Evolutionary conservation across 1,284 basidiomycete species (phyloP).

Genomic region (Stereum hirsutum): DNA sequence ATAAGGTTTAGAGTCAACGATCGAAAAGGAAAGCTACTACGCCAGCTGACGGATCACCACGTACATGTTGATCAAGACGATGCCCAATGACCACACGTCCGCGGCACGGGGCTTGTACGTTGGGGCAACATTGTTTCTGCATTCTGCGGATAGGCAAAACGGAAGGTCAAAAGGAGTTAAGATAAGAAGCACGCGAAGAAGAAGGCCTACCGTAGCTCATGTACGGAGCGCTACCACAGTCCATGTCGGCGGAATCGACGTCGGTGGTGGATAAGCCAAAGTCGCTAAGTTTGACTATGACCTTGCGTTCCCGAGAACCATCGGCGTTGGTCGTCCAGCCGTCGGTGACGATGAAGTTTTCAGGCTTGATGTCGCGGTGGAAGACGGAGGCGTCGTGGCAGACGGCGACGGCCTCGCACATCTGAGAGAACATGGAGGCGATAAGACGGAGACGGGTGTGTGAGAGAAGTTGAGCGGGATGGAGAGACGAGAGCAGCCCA

Average conservation of each 20-base stretch:
- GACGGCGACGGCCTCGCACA: conserved; percentile 96
- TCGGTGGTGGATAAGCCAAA: conserved; percentile 95
- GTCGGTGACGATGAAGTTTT: conserved; percentile 91
- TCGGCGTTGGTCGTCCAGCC: conserved; percentile 48
- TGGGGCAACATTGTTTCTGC: conserved; percentile 92
- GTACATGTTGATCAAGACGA: conserved; percentile 96
- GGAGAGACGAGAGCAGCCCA: conserved; percentile 82
- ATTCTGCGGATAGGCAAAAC: conserved; percentile 73
- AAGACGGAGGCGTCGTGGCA: conserved; percentile 91
- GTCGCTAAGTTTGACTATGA: conserved; percentile 91
- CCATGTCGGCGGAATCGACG: conserved; percentile 86
- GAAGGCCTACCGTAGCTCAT: conserved; percentile 84
- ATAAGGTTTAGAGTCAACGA: conserved; percentile 10
- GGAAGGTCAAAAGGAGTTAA: conserved; percentile 7
- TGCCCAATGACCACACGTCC: conserved; percentile 98
- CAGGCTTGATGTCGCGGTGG: conserved; percentile 98
- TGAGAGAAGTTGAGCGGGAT: conserved; percentile 78
- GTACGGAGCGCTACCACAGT: conserved; percentile 97
- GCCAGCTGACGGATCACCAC: conserved; percentile 17
- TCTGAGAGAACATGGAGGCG: conserved; percentile 93
- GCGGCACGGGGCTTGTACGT: conserved; percentile 91
- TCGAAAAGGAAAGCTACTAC: conserved; percentile 1
- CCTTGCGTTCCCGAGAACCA: conserved; percentile 61
- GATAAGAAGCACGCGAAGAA: conserved; percentile 3
- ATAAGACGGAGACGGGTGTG: conserved; percentile 85